Evolutionary conservation across 176 grass and related monocot species (phyloP).

Genomic region (Carex parvula): DNA sequence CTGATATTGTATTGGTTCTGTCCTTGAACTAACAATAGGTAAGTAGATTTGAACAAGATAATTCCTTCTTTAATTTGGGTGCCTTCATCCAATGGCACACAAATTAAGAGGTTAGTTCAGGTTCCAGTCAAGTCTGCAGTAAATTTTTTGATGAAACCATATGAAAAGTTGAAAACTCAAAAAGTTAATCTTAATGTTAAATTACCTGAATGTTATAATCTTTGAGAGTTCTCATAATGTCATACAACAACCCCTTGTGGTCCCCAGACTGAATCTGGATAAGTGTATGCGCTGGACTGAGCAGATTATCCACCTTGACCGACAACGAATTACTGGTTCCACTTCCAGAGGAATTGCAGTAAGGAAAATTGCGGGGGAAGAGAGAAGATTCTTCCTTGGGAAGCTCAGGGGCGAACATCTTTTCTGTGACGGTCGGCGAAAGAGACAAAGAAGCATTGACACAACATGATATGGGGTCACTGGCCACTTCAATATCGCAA

Average conservation of each 20-base stretch:
- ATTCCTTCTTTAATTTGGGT: background rate
- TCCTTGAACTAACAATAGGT: background rate
- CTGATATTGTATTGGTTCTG: background rate
- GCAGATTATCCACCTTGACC: constrained; percentile 57
- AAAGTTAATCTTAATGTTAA: background rate
- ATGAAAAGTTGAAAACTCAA: background rate
- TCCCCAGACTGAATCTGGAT: constrained; percentile 69
- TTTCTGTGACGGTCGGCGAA: constrained; percentile 32
- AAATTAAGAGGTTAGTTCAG: background rate
- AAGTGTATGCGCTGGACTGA: constrained; percentile 66
- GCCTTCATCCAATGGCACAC: background rate
- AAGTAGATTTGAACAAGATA: background rate
- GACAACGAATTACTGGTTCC: constrained; percentile 14
- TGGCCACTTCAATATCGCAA: constrained; percentile 56
- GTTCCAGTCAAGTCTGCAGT: background rate
- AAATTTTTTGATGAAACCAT: background rate
- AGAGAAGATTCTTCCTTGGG: constrained; percentile 32
- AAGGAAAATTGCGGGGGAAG: background rate
- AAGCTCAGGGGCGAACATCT: constrained; percentile 43
- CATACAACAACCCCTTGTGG: constrained; percentile 74
- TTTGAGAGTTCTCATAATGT: constrained; percentile 81
- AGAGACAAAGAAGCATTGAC: constrained; percentile 41
- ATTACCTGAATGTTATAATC: constrained; percentile 86
- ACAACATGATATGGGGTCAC: constrained; percentile 39
- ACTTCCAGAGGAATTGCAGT: background rate